Evolutionary conservation across 345 rosid species (phyloP), one percentile per base, ranked within the genome.

Genomic region (Arabis hirsuta): DNA sequence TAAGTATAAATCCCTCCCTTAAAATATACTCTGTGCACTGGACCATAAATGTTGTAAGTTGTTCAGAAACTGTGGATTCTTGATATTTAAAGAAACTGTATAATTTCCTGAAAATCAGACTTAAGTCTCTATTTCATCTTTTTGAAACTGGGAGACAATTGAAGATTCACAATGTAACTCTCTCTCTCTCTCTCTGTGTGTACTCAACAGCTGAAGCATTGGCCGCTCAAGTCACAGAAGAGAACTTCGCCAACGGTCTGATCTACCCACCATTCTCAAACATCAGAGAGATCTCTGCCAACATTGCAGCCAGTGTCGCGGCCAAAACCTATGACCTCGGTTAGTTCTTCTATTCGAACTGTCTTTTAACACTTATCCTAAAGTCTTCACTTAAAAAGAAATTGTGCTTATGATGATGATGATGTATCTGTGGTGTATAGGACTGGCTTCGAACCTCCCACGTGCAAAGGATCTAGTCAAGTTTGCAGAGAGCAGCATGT

Each of bases 401-500:
- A 73, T 7, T 47, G 13, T n/a, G 42, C n/a, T 20, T 6, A 34
- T 34, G 76, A 61, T 27, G 3, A 61, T 27, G 3, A 36, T 36
- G 12, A 20, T 52, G 53, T 47, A 2, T 55, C 50, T 80, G 44
- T 82, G 77, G 69, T 39, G 5, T 31, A 9, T n/a, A 90, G 97
- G 98, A 75, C 69, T 96, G 82, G 97, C 99, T 45, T 84, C 97
- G 45, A 87, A 74, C 53, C 98, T 92, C 4, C 98, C 98, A 73
- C 98, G 83, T 34, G 94, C 99, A 0, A 60, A 84, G 73, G 87
- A 96, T 81, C 87, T 96, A 9, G 92, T 92, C 12, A 75, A 83
- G 76, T 82, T 78, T 44, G 98, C 97, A 1, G 98, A 95, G 84
- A 91, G 92, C 87, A 82, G 94, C 89, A 90, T 95, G 98, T 92